phyloP scores from a whole-genome alignment of 805 yeast species.

The Nakazawaea wyomingensis region DNA sequence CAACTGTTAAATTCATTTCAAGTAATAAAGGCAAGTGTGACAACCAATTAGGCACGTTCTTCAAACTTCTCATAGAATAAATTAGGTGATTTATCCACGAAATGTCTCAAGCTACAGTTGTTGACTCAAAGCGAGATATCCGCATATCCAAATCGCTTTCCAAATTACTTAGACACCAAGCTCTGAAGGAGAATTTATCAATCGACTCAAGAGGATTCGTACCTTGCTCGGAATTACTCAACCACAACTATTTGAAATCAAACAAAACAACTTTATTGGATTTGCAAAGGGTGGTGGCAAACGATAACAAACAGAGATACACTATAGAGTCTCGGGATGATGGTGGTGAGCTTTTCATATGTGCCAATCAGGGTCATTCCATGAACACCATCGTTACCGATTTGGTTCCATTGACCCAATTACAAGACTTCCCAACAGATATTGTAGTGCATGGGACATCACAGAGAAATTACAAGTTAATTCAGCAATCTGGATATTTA shows the following conservation, averaged over 20 bases:
- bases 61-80: no score
- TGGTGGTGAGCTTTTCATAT: slow-evolving; percentile 35
- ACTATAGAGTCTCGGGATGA: slow-evolving; percentile 31
- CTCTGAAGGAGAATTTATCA: slow-evolving; percentile 55
- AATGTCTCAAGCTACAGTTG: background rate
- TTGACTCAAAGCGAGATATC: slow-evolving; percentile 34
- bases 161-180: slow-evolving; percentile 82
- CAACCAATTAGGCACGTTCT: no score
- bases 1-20: no score
- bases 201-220: slow-evolving; percentile 71
- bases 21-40: no score
- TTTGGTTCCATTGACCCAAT: slow-evolving; percentile 30
- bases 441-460: slow-evolving; percentile 79
- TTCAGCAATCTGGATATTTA: slow-evolving; percentile 52
- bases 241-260: slow-evolving; percentile 54
- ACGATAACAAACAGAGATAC: slow-evolving; percentile 71
- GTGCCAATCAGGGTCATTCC: slow-evolving; percentile 95
- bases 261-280: slow-evolving; percentile 52
- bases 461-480: slow-evolving; percentile 37
- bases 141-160: slow-evolving; percentile 70
- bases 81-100: no score
- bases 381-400: slow-evolving; percentile 41
- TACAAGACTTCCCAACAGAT: slow-evolving; percentile 39
- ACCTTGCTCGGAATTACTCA: slow-evolving; percentile 44
- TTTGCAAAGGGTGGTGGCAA: slow-evolving; percentile 52